Conservation (phyloP, 306 rosid genomes). For the Crotalaria pallida region DNA sequence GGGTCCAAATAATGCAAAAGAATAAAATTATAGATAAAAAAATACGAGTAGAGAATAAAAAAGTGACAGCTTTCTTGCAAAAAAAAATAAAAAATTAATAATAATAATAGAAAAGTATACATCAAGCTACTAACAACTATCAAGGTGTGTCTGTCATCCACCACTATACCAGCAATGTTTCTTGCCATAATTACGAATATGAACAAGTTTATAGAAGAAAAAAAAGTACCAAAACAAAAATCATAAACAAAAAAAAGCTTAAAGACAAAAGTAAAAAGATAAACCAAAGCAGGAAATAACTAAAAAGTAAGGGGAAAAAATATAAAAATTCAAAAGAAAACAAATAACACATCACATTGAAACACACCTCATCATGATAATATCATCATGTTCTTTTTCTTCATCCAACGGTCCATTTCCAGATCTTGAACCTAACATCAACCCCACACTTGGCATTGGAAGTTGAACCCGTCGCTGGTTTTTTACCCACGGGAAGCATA, state of each 20-base stretch:
- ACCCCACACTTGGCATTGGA: slow-evolving; percentile 59
- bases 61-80: neutral
- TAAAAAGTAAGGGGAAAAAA: neutral
- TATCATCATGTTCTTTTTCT: neutral
- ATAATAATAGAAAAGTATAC: neutral
- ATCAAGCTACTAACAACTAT: neutral
- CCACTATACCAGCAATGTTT: neutral
- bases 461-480: slow-evolving; percentile 65
- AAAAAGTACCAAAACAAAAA: neutral
- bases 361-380: slow-evolving; percentile 13
- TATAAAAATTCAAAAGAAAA: neutral
- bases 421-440: slow-evolving; percentile 76
- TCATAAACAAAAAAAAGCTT: neutral
- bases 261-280: neutral
- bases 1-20: neutral
- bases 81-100: no score
- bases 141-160: neutral
- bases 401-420: slow-evolving; percentile 82
- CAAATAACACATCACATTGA: neutral
- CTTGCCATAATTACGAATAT: neutral
- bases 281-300: neutral
- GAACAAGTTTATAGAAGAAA: neutral
- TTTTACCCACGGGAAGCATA: slow-evolving; percentile 53
- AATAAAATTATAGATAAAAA: neutral
- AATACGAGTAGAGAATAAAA: neutral